Evolutionary conservation across 2,329 filamentous ascomycete genomes (phyloP).

Genomic region (Scleromitrula shiraiana): DNA sequence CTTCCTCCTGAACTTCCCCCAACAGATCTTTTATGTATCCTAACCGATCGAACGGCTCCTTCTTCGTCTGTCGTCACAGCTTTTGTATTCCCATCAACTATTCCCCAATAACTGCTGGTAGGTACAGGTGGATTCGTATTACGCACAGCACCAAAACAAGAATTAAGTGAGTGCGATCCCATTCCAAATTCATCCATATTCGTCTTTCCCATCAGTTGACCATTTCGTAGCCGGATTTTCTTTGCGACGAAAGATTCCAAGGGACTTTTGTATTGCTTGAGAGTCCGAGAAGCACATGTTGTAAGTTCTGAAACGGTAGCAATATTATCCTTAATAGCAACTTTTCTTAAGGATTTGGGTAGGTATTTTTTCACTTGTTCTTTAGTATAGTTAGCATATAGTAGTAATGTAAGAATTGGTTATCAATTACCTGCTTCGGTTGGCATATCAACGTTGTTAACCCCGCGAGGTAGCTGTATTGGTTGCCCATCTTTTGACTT

Average conservation of each 20-base stretch:
- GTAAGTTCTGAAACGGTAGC: slow-evolving; percentile 58
- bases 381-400: background rate
- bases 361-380: background rate
- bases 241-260: slow-evolving; percentile 76
- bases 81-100: too few relatives aligned
- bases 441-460: too few relatives aligned
- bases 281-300: slow-evolving; percentile 73
- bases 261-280: slow-evolving; percentile 63
- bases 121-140: background rate
- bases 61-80: too few relatives aligned
- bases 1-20: slow-evolving; percentile 93
- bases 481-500: too few relatives aligned
- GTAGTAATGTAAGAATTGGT: too few relatives aligned
- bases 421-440: too few relatives aligned
- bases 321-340: slow-evolving; percentile 69
- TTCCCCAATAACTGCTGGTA: too few relatives aligned
- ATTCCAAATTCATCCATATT: slow-evolving; percentile 97
- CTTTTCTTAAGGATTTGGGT: background rate
- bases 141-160: slow-evolving; percentile 55
- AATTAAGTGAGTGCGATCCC: slow-evolving; percentile 73
- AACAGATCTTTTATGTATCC: slow-evolving; percentile 46
- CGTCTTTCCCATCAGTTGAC: slow-evolving; percentile 63
- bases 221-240: slow-evolving; percentile 55
- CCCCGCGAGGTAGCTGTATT: too few relatives aligned
- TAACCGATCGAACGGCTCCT: too few relatives aligned